These are phyloP conservation scores for Termitomyces sp. DNA, from an alignment of 768 basidiomycete genomes.

Conservation along the genomic window DNA sequence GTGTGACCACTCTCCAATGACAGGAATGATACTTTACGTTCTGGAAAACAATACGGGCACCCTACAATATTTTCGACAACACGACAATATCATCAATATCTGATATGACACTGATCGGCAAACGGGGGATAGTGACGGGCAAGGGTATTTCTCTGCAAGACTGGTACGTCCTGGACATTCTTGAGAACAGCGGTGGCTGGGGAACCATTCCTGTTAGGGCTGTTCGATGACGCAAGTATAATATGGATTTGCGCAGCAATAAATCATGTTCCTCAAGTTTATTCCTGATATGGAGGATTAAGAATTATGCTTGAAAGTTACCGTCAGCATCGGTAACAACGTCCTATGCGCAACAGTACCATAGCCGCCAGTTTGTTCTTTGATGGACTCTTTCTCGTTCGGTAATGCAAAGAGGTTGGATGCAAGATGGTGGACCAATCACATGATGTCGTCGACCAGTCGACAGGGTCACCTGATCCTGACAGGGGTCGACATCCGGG, in stretches of 20 bases:
- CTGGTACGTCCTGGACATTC: not conserved
- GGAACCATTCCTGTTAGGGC: not conserved
- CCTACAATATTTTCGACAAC: slow-evolving; percentile 67
- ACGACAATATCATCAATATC: slow-evolving; percentile 96
- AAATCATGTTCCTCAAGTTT: slow-evolving; percentile 47
- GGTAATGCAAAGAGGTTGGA: no score
- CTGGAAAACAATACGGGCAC: slow-evolving; percentile 77
- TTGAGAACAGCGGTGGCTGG: not conserved
- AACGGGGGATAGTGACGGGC: slow-evolving; percentile 49
- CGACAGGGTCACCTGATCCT: no score
- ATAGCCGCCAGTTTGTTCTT: slow-evolving; percentile 23
- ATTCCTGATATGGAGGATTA: slow-evolving; percentile 53
- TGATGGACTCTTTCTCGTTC: slow-evolving; percentile 21
- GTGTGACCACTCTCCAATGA: slow-evolving; percentile 80
- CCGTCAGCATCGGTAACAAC: slow-evolving; percentile 65
- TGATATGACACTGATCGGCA: slow-evolving; percentile 75
- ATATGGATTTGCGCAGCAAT: slow-evolving; percentile 46
- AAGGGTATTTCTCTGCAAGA: slow-evolving; percentile 22
- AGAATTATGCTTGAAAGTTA: slow-evolving; percentile 61
- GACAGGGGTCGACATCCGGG: no score
- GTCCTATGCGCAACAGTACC: slow-evolving; percentile 46
- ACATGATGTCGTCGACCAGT: no score
- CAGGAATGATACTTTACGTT: slow-evolving; percentile 85
- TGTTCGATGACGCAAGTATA: slow-evolving; percentile 10
- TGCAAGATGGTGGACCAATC: no score